phyloP scores from a whole-genome alignment of 2,329 filamentous ascomycete species.

The Apiospora arundinis region DNA sequence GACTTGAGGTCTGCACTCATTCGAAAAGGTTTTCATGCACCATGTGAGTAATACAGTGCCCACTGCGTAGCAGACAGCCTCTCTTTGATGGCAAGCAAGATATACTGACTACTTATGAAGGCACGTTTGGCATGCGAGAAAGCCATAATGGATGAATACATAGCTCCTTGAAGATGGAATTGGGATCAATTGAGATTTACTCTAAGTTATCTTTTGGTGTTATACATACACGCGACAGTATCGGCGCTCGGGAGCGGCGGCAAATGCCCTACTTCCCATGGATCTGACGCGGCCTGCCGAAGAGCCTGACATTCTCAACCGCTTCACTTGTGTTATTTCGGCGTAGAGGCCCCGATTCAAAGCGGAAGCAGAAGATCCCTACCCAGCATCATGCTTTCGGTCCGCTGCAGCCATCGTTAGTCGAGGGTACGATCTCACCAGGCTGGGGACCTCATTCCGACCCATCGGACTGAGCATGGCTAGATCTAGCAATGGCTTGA shows the following conservation, averaged over 20 bases:
- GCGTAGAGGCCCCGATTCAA: background rate
- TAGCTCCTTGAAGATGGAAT: background rate
- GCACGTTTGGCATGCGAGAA: conserved; percentile 37
- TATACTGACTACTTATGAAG: conserved; percentile 28
- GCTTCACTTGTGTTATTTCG: background rate
- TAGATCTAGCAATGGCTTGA: too few species aligned
- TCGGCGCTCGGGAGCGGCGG: background rate
- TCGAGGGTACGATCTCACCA: background rate
- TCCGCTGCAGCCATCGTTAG: background rate
- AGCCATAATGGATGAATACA: conserved; percentile 22
- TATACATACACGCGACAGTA: background rate
- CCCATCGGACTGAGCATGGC: background rate
- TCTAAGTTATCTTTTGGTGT: too few species aligned
- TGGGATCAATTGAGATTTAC: background rate
- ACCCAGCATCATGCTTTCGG: background rate
- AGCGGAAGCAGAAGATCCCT: background rate
- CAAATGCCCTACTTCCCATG: background rate
- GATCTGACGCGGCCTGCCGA: background rate
- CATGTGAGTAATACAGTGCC: conserved; percentile 64
- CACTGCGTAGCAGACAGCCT: background rate
- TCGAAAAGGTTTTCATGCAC: conserved; percentile 76
- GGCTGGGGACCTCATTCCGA: background rate
- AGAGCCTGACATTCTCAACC: background rate
- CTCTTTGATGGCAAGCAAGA: background rate
- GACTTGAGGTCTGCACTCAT: conserved; percentile 72